These are phyloP conservation scores for Gossypium rotundifolium DNA, from an alignment of 345 rosid species.

Conservation along the genomic window DNA sequence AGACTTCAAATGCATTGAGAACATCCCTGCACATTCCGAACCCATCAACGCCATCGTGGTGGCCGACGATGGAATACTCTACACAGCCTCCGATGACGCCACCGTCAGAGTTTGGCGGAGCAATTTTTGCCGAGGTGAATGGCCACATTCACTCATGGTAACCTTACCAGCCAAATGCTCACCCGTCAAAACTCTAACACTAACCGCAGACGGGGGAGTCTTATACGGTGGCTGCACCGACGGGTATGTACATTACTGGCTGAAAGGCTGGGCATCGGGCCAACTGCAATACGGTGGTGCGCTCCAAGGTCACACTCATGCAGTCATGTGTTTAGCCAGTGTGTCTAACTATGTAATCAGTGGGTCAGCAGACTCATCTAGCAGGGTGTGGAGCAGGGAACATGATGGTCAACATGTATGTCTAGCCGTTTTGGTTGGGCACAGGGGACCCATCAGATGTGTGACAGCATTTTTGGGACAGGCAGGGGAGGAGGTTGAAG, in stretches of 20 bases:
- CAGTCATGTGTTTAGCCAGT: constrained; percentile 41
- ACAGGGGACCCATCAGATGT: constrained; percentile 39
- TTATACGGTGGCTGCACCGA: constrained; percentile 52
- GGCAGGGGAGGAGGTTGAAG: constrained; percentile 26
- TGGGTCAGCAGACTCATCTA: constrained; percentile 29
- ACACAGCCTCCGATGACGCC: constrained; percentile 56
- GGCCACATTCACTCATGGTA: constrained; percentile 32
- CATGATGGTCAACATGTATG: constrained; percentile 33
- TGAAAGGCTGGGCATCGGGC: constrained; percentile 38
- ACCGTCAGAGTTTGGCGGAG: constrained; percentile 42
- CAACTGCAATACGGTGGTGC: constrained; percentile 43
- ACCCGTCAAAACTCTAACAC: constrained; percentile 42
- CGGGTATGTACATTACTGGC: constrained; percentile 48
- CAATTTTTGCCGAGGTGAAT: constrained; percentile 25
- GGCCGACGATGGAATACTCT: constrained; percentile 35
- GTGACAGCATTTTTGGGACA: constrained; percentile 27
- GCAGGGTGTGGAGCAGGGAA: constrained; percentile 43
- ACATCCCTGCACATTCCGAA: constrained; percentile 43
- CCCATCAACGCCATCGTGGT: constrained; percentile 39
- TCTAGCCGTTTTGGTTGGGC: constrained; percentile 35
- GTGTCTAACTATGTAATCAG: constrained; percentile 35
- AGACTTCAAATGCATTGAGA: constrained; percentile 49
- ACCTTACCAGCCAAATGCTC: constrained; percentile 43
- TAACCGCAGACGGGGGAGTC: constrained; percentile 25
- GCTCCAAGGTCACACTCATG: constrained; percentile 54